Conservation (phyloP, 768 basidiomycete genomes). For the Agrocybe pediades region DNA sequence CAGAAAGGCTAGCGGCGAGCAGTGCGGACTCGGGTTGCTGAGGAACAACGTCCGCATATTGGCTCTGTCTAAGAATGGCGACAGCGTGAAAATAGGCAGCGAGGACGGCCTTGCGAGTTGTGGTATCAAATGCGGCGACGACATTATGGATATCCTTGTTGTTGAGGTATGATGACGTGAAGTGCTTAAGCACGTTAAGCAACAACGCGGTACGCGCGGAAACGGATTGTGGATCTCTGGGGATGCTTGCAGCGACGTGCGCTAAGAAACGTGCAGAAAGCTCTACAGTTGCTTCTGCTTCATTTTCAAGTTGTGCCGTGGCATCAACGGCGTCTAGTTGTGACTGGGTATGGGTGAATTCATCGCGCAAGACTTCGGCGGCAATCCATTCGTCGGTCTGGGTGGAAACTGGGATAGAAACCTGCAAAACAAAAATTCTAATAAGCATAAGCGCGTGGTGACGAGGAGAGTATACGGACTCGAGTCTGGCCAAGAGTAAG, state of each 20-base stretch:
- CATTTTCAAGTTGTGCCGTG: slow-evolving; percentile 51
- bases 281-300: slow-evolving; percentile 70
- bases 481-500: slow-evolving; percentile 50
- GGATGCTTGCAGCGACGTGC: slow-evolving; percentile 67
- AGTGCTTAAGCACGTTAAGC: slow-evolving; percentile 72
- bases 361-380: slow-evolving; percentile 89
- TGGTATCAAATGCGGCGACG: slow-evolving; percentile 71
- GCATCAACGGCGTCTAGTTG: slow-evolving; percentile 59
- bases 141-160: slow-evolving; percentile 82
- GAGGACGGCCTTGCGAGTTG: slow-evolving; percentile 76
- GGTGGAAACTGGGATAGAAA: slow-evolving; percentile 89
- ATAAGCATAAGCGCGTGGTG: slow-evolving; percentile 6
- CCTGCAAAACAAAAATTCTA: slow-evolving; percentile 37
- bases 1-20: slow-evolving; percentile 58
- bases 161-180: slow-evolving; percentile 74
- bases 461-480: slow-evolving; percentile 36
- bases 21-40: slow-evolving; percentile 67
- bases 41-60: slow-evolving; percentile 54
- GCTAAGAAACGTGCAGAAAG: slow-evolving; percentile 83
- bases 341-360: slow-evolving; percentile 71
- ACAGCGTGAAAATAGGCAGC: slow-evolving; percentile 79
- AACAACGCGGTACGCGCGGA: slow-evolving; percentile 67
- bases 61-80: slow-evolving; percentile 59
- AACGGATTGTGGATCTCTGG: slow-evolving; percentile 53
- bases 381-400: slow-evolving; percentile 84